Evolutionary conservation across 805 yeast species (phyloP).

Genomic region (Metschnikowia lochheadii): DNA sequence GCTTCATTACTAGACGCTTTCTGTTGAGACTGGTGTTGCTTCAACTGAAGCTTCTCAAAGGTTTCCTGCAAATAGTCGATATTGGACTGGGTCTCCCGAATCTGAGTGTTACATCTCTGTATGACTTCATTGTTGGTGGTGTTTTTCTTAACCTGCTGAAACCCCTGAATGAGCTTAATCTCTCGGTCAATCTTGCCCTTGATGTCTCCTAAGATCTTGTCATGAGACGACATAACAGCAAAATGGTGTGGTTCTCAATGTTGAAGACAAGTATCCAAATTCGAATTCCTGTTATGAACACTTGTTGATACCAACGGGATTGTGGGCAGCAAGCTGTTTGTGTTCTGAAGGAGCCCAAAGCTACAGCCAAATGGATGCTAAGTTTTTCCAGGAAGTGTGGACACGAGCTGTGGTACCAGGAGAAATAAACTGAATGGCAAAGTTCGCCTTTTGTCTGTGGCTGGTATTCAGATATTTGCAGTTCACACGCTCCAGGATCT

Average conservation of each 20-base stretch:
- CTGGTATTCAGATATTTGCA: not conserved
- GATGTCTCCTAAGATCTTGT: conserved; percentile 57
- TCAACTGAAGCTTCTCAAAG: conserved; percentile 54
- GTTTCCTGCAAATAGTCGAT: conserved; percentile 83
- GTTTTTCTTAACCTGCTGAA: conserved; percentile 70
- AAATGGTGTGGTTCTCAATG: not conserved
- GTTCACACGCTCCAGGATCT: not conserved
- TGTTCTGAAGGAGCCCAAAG: not conserved
- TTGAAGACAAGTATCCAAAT: not conserved
- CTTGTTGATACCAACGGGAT: not conserved
- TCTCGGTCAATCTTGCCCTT: conserved; percentile 84
- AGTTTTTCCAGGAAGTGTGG: not conserved
- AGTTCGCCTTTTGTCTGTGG: not conserved
- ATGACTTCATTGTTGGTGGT: conserved; percentile 80
- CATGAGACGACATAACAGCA: conserved; percentile 16
- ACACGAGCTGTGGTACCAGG: not conserved
- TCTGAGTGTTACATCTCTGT: conserved; percentile 84
- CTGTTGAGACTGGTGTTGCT: conserved; percentile 12
- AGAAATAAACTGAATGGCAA: not conserved
- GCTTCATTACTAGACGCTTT: conserved; percentile 10
- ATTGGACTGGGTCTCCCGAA: conserved; percentile 87
- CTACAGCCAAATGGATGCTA: not conserved
- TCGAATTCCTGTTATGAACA: not conserved
- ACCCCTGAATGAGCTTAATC: conserved; percentile 81
- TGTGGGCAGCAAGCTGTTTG: conserved; percentile 1